phyloP scores from a whole-genome alignment of 306 rosid species.

The Dryas octopetala region DNA sequence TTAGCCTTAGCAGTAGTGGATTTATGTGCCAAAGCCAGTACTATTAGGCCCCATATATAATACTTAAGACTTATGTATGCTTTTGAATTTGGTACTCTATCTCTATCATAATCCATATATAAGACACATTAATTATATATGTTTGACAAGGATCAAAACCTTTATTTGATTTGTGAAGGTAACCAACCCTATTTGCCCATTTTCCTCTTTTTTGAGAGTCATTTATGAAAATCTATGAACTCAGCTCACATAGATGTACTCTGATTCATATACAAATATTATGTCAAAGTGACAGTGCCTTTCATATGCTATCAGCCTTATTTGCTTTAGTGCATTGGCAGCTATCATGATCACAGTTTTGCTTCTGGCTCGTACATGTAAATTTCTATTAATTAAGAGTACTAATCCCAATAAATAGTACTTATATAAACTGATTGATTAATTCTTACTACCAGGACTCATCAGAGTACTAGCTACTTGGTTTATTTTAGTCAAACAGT shows the following conservation, averaged over 20 bases:
- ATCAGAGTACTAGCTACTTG: background rate
- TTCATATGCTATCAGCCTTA: too few relatives aligned
- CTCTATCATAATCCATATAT: constrained; percentile 5
- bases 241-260: background rate
- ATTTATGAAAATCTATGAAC: background rate
- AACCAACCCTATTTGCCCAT: too few relatives aligned
- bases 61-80: background rate
- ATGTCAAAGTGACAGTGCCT: too few relatives aligned
- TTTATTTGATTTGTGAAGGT: too few relatives aligned
- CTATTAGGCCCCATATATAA: background rate
- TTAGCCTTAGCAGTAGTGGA: constrained; percentile 5
- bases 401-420: background rate
- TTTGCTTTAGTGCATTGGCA: too few relatives aligned
- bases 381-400: background rate
- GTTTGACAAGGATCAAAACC: too few relatives aligned
- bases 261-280: background rate
- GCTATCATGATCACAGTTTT: background rate
- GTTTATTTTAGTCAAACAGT: constrained; percentile 1
- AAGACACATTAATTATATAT: background rate
- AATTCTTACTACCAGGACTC: too few relatives aligned
- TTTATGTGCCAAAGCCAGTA: constrained; percentile 15
- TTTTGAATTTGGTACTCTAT: constrained; percentile 13
- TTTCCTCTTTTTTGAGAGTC: background rate
- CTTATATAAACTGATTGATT: background rate
- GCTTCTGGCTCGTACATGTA: background rate